Conservation (phyloP, 495 filamentous ascomycete genomes). For the Astrothelium subdiscretum region DNA sequence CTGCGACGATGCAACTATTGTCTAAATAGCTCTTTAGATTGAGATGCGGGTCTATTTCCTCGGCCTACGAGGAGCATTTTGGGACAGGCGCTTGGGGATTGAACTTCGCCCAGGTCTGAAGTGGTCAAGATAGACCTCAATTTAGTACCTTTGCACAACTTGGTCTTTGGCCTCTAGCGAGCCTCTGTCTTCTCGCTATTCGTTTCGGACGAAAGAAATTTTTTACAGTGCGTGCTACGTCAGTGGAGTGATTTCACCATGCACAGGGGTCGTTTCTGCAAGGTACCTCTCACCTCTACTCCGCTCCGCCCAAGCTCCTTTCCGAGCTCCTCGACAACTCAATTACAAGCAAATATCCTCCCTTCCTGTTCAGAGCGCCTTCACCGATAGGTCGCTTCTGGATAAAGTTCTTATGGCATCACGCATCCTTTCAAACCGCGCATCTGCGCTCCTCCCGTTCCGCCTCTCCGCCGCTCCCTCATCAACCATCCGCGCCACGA, state of each 20-base stretch:
- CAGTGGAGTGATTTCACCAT: no score
- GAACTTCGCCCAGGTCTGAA: neutral
- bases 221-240: no score
- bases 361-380: neutral
- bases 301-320: neutral
- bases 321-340: neutral
- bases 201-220: no score
- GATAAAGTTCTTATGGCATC: neutral
- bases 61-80: no score
- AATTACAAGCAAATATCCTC: neutral
- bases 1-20: conserved; percentile 64
- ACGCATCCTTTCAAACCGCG: neutral
- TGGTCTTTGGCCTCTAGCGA: no score
- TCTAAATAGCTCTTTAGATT: conserved; percentile 15
- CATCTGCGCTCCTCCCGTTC: neutral
- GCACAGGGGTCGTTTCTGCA: no score
- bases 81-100: no score
- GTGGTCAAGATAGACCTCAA: no score
- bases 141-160: no score
- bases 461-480: neutral
- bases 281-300: neutral
- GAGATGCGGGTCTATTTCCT: neutral
- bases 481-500: neutral
- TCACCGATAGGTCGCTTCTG: neutral
- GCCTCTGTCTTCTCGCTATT: no score